Percentiles rank a stretch among this genome's conserved stretches.
Conservation (phyloP, 2,329 filamentous ascomycete species). For the Aureobasidium sp. region DNA sequence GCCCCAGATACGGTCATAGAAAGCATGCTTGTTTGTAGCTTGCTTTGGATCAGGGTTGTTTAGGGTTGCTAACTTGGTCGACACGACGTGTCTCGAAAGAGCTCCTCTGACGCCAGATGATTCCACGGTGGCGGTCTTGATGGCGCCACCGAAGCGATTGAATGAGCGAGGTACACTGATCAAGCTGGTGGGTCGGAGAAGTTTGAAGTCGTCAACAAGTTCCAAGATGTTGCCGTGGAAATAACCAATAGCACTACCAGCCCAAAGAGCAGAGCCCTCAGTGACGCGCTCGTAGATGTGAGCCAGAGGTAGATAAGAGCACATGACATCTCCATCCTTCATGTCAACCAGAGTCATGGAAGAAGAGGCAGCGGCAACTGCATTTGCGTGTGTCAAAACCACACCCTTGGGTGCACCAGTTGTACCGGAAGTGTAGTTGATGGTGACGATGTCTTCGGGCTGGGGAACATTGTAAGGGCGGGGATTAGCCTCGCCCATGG, state of each 20-base stretch:
- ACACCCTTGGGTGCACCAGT: slow-evolving; percentile 79
- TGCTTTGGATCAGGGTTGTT: slow-evolving; percentile 57
- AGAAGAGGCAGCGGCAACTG: slow-evolving; percentile 61
- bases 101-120: slow-evolving; percentile 71
- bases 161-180: slow-evolving; percentile 85
- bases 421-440: slow-evolving; percentile 85
- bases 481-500: slow-evolving; percentile 62
- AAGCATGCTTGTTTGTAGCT: slow-evolving; percentile 67
- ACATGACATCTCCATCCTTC: slow-evolving; percentile 53
- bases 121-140: slow-evolving; percentile 71
- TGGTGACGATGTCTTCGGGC: slow-evolving; percentile 72
- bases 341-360: slow-evolving; percentile 48
- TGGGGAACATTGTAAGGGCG: slow-evolving; percentile 62
- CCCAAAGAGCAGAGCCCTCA: slow-evolving; percentile 66
- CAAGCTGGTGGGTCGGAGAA: slow-evolving; percentile 73
- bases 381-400: slow-evolving; percentile 71
- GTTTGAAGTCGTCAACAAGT: slow-evolving; percentile 84
- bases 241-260: slow-evolving; percentile 72
- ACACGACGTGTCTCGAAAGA: slow-evolving; percentile 70
- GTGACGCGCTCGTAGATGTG: slow-evolving; percentile 87
- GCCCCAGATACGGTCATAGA: slow-evolving; percentile 84
- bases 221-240: slow-evolving; percentile 87
- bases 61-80: slow-evolving; percentile 71
- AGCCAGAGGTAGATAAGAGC: slow-evolving; percentile 87
- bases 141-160: slow-evolving; percentile 79